A percentile compares a stretch with the other conserved stretches of the same genome.
phyloP scores from a whole-genome alignment of 345 rosid species.

The Pseudoturritis turrita region DNA sequence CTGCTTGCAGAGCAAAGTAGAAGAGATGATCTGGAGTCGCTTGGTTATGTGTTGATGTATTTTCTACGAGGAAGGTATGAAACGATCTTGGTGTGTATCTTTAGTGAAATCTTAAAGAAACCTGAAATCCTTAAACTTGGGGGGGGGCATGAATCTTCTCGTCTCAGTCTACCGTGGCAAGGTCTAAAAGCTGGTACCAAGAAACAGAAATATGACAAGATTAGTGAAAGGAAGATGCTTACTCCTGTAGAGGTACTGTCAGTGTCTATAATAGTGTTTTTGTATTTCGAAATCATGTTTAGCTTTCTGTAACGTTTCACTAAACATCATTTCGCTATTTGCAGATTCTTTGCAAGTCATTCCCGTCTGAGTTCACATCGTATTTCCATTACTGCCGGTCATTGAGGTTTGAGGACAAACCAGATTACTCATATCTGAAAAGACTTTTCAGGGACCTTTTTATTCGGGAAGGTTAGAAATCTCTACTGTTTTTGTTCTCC shows the following conservation, averaged over 20 bases:
- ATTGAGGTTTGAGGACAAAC: slow-evolving; percentile 92
- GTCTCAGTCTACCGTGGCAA: slow-evolving; percentile 92
- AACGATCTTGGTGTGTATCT: neutral
- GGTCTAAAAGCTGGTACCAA: slow-evolving; percentile 90
- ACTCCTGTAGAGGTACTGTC: slow-evolving; percentile 81
- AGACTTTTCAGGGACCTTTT: slow-evolving; percentile 90
- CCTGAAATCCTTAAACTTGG: neutral
- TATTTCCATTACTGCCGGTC: slow-evolving; percentile 95
- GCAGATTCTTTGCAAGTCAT: slow-evolving; percentile 86
- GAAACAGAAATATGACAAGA: slow-evolving; percentile 94
- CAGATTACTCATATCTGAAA: slow-evolving; percentile 93
- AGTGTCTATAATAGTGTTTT: neutral
- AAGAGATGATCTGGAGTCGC: slow-evolving; percentile 92
- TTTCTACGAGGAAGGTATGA: slow-evolving; percentile 86
- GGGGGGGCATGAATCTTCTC: neutral
- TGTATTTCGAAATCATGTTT: neutral
- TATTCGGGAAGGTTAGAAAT: slow-evolving; percentile 72
- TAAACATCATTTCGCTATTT: neutral
- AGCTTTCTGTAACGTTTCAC: neutral
- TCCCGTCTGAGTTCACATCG: slow-evolving; percentile 84
- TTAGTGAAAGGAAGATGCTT: slow-evolving; percentile 86
- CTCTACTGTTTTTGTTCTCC: neutral
- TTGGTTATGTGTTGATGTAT: slow-evolving; percentile 94
- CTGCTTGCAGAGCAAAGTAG: slow-evolving; percentile 82
- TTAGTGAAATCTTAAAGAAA: neutral